phyloP scores from a whole-genome alignment of 805 yeast genomes.

The Metschnikowia kunwiensis region DNA sequence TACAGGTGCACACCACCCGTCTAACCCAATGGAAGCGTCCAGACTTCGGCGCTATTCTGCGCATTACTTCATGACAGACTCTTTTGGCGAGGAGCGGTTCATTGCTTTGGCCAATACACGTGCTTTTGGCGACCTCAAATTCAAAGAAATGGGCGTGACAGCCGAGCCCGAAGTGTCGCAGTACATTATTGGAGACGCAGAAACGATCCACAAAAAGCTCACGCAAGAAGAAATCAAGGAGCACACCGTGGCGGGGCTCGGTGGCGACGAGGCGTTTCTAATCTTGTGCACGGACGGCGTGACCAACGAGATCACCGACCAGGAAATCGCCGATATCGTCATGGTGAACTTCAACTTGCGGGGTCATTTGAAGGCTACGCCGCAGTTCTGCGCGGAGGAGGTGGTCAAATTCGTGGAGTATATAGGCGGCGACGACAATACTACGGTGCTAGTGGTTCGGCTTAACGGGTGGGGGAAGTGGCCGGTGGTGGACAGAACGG shows the following conservation, averaged over 20 bases:
- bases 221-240: constrained; percentile 33
- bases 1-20: constrained; percentile 83
- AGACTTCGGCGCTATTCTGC: constrained; percentile 62
- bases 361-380: constrained; percentile 72
- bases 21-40: constrained; percentile 71
- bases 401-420: constrained; percentile 80
- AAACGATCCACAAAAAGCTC: constrained; percentile 35
- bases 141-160: constrained; percentile 78
- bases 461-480: constrained; percentile 93
- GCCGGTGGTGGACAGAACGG: constrained; percentile 83
- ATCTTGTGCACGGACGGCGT: constrained; percentile 86
- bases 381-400: constrained; percentile 83
- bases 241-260: constrained; percentile 46
- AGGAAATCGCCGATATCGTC: constrained; percentile 84
- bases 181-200: constrained; percentile 58
- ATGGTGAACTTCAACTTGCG: constrained; percentile 61
- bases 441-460: constrained; percentile 83
- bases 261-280: constrained; percentile 87
- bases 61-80: constrained; percentile 72
- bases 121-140: constrained; percentile 84
- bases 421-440: constrained; percentile 91
- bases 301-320: constrained; percentile 75
- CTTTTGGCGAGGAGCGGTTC: constrained; percentile 89
- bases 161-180: constrained; percentile 89
- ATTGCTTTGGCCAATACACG: constrained; percentile 86